Base-by-base conservation (phyloP, 306 rosid genomes). In the Fragaria ananassa region DNA sequence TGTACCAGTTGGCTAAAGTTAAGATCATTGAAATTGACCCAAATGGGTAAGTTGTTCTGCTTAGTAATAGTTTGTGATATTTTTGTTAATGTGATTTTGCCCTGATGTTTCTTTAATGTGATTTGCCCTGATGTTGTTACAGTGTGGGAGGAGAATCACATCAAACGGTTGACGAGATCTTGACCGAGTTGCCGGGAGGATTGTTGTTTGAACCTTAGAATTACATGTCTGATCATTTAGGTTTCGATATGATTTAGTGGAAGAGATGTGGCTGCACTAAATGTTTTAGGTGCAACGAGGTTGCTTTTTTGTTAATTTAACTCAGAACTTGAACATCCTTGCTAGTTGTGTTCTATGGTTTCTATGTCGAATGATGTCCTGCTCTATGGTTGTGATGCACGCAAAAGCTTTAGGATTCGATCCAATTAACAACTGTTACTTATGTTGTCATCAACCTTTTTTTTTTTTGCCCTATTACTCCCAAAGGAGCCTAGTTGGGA, bases 101-200 rank as follows among this genome's bases (percentile, higher is more conserved):
- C 23, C 23, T 23, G 23, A 23, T 23, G 23, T 23, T 23, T 23
- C 23, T 23, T 23, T 23, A 23, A 23, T 23, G 23, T 23, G 23
- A 23, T 23, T 23, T 23, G 23, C 23, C 1, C 6, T 66, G 58
- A 10, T 19, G 49, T 61, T 71, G 45, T 68, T 18, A 63, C 84
- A 88, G 1, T 27, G 91, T 11, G 91, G 91, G 9, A 83, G 91
- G 76, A 88, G 34, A 81, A 88, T 88, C 81, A 88, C 91, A 3
- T 83, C 91, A 3, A 76, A 31, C 0, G 91, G 91, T 3, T 86
- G 77, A 68, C 79, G 91, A 51, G 91, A 87, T 65, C 91, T 88
- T 23, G 91, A 88, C 63, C 91, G 85, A 83, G 91, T 88, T 79
- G 89, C 91, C 15, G 91, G 91, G 18, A 68, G 89, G n/a, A 88